Evolutionary conservation across 2,329 filamentous ascomycete genomes (phyloP), one percentile per base, ranked within the genome.

Genomic region (Canariomyces notabilis): DNA sequence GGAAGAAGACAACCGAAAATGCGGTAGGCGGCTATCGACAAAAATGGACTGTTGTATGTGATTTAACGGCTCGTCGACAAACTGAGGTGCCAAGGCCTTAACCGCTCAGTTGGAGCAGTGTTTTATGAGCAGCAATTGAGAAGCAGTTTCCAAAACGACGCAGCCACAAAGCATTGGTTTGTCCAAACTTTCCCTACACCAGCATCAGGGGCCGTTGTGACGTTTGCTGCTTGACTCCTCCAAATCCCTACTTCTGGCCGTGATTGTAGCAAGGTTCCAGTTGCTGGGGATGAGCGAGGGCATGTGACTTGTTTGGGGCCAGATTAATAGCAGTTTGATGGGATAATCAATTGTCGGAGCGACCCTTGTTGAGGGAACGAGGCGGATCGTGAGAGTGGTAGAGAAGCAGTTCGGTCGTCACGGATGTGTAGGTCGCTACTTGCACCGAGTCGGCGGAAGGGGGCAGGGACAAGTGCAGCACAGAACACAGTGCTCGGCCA

Each of bases 221-320:
- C 15, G 20, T n/a, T 32, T 20, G 15, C 29, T 4, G 19, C 26
- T 22, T 35, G 31, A 34, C 23, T 9, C 18, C 26, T 26, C 20
- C 26, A 12, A 29, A 3, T 29, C 14, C 26, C 9, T 29, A 8
- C 26, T 29, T 15, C 21, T 9, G 29, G 41, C 32, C 35, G 32
- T 22, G 32, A 37, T 12, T 4, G 21, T 29, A 29, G 32, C 33
- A 16, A 29, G 7, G 26, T 12, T 29, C 26, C 29, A 20, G 15
- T 14, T 7, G n/a, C 14, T 12, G 41, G 12, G 19, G 12, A 21
- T 7, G 15, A 21, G 11, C n/a, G 33, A 21, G n/a, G 22, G 33
- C 35, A 48, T 43, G 21, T 35, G 40, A 21, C n/a, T 43, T 36
- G 36, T 20, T 32, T 20, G 23, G n/a, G n/a, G n/a, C n/a, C n/a